A percentile compares a stretch with the other conserved stretches of the same genome.
Conservation (phyloP, 257 asterid genomes). For the Verbena officinalis region DNA sequence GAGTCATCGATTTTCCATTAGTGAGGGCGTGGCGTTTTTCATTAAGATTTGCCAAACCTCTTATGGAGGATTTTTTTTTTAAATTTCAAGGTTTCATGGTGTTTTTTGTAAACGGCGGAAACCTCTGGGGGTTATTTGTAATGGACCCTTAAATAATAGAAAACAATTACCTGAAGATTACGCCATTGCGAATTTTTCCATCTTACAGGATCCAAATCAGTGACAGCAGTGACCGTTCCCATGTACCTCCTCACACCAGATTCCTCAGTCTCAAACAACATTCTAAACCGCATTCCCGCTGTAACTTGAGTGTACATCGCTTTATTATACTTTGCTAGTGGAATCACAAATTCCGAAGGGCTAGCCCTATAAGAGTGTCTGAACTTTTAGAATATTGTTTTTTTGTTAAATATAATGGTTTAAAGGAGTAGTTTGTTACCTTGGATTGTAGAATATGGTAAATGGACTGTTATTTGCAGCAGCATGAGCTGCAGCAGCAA, state of each 20-base stretch:
- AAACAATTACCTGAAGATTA: slow-evolving; percentile 73
- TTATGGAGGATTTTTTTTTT: too few species aligned
- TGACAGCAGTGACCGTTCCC: slow-evolving; percentile 84
- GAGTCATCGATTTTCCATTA: too few species aligned
- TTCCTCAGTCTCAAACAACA: slow-evolving; percentile 99
- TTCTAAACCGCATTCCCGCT: slow-evolving; percentile 88
- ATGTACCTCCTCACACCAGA: slow-evolving; percentile 91
- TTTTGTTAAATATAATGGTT: background rate
- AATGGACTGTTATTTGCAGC: slow-evolving; percentile 94
- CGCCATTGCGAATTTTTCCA: slow-evolving; percentile 99
- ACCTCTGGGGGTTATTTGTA: too few species aligned
- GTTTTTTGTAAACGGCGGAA: too few species aligned
- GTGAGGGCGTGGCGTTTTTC: too few species aligned
- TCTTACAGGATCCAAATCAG: slow-evolving; percentile 79
- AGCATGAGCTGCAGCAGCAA: slow-evolving; percentile 99
- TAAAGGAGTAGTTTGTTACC: slow-evolving; percentile 39
- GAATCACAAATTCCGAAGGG: slow-evolving; percentile 90
- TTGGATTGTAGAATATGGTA: slow-evolving; percentile 88
- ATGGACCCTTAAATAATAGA: too few species aligned
- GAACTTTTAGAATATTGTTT: background rate
- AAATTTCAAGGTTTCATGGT: too few species aligned
- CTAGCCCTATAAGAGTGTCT: slow-evolving; percentile 68
- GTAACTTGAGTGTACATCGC: slow-evolving; percentile 89
- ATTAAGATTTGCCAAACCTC: too few species aligned
- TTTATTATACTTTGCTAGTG: slow-evolving; percentile 88